Percentiles rank a stretch among this genome's conserved stretches.
Conservation (phyloP, 1,284 basidiomycete species). For the Ustilago curta region DNA sequence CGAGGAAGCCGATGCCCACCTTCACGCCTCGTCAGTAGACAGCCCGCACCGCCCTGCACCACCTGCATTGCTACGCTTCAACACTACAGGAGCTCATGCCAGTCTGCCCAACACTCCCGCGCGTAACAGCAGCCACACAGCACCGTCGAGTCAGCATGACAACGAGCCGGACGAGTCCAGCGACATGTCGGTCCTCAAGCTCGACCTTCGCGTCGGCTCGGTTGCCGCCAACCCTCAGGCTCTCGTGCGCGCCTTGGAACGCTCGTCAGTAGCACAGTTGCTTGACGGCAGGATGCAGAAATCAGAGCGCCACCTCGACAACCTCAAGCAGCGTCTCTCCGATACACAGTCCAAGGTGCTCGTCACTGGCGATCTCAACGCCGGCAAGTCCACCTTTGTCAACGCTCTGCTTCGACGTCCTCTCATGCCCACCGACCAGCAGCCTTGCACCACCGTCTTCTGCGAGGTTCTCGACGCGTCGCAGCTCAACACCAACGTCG, state of each 20-base stretch:
- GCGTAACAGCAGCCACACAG: conserved; percentile 14
- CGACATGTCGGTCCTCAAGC: conserved; percentile 76
- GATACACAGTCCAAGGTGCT: conserved; percentile 96
- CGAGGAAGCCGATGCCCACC: conserved; percentile 30
- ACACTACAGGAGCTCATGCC: conserved; percentile 39
- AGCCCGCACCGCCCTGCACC: conserved; percentile 26
- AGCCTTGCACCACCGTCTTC: conserved; percentile 96
- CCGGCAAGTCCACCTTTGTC: conserved; percentile 98
- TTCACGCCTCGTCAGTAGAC: conserved; percentile 21
- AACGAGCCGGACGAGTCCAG: conserved; percentile 29
- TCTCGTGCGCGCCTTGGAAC: conserved; percentile 90
- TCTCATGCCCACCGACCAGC: conserved; percentile 95
- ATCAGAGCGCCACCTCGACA: conserved; percentile 83
- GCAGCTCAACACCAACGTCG: conserved; percentile 79
- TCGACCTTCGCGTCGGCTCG: conserved; percentile 89
- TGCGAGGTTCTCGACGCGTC: conserved; percentile 95
- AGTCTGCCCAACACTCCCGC: conserved; percentile 50
- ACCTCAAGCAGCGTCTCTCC: conserved; percentile 85
- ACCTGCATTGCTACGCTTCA: conserved; percentile 39
- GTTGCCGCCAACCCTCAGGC: conserved; percentile 75
- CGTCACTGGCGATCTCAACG: conserved; percentile 98
- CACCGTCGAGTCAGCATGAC: conserved; percentile 6
- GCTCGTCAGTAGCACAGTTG: conserved; percentile 89
- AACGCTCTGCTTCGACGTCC: conserved; percentile 84
- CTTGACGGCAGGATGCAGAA: conserved; percentile 86